Percentiles rank a stretch among this genome's conserved stretches.
These are phyloP conservation scores for Arthrinium puccinioides DNA, from an alignment of 2,329 filamentous ascomycete genomes.

Conservation along the genomic window DNA sequence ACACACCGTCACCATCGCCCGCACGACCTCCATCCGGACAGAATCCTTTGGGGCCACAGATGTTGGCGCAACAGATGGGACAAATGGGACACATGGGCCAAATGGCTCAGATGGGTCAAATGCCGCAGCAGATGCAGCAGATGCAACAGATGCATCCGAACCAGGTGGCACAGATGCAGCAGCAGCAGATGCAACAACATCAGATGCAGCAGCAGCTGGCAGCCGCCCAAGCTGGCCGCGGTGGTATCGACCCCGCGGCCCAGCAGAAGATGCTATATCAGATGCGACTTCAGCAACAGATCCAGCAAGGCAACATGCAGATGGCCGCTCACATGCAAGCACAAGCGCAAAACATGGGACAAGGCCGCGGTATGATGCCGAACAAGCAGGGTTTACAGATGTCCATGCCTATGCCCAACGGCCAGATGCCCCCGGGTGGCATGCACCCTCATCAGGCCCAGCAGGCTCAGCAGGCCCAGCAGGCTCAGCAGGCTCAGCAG, in stretches of 20 bases:
- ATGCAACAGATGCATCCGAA: constrained; percentile 23
- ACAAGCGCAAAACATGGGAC: constrained; percentile 27
- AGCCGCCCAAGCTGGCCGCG: constrained; percentile 36
- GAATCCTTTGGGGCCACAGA: constrained; percentile 44
- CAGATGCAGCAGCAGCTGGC: constrained; percentile 29
- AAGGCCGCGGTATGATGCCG: constrained; percentile 43
- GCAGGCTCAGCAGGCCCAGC: no score
- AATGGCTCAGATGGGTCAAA: constrained; percentile 30
- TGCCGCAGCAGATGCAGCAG: constrained; percentile 30
- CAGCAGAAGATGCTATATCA: constrained; percentile 73
- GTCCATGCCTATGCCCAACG: constrained; percentile 32
- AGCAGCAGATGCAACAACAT: constrained; percentile 26
- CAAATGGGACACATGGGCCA: constrained; percentile 21
- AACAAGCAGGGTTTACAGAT: constrained; percentile 41
- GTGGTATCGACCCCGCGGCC: constrained; percentile 51
- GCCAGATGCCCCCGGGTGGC: constrained; percentile 42
- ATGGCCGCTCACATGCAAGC: constrained; percentile 44
- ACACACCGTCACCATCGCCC: constrained; percentile 48
- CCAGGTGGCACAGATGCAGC: constrained; percentile 31
- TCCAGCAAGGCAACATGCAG: constrained; percentile 52
- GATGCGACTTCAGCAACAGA: constrained; percentile 71
- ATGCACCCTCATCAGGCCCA: constrained; percentile 41
- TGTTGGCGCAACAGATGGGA: constrained; percentile 45
- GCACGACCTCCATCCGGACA: constrained; percentile 48
- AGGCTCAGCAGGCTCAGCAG: no score